A percentile compares a stretch with the other conserved stretches of the same genome.
Conservation (phyloP, 345 rosid genomes). For the Crucihimalaya himalaica region DNA sequence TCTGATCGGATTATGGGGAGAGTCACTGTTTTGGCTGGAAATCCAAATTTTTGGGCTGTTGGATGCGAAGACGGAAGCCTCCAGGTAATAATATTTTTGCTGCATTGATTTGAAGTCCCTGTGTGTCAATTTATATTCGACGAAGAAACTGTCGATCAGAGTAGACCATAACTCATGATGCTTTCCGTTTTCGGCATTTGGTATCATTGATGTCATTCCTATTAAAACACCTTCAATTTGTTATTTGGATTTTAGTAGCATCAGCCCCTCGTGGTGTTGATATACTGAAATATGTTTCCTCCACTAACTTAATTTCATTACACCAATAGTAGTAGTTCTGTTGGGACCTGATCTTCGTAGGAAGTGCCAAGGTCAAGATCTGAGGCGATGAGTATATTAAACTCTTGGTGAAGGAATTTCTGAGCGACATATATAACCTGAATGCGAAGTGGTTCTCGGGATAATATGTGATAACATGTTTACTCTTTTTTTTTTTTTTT, state of each 20-base stretch:
- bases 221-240: background rate
- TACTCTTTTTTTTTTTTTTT: background rate
- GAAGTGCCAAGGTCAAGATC: slow-evolving; percentile 17
- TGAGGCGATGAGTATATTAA: background rate
- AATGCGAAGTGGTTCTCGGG: background rate
- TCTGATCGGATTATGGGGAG: slow-evolving; percentile 85
- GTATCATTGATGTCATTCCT: slow-evolving; percentile 12
- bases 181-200: slow-evolving; percentile 16
- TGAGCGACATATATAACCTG: slow-evolving; percentile 1
- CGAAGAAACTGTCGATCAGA: background rate
- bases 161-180: background rate
- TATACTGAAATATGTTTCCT: slow-evolving; percentile 1
- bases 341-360: slow-evolving; percentile 3
- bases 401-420: background rate
- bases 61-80: slow-evolving; percentile 98
- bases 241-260: background rate
- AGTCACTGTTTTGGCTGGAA: slow-evolving; percentile 94
- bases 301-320: background rate
- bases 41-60: slow-evolving; percentile 97
- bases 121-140: slow-evolving; percentile 2
- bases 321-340: slow-evolving; percentile 5
- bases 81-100: slow-evolving; percentile 55
- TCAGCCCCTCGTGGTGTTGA: slow-evolving; percentile 4
- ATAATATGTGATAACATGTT: slow-evolving; percentile 11
- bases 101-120: slow-evolving; percentile 14